Evolutionary conservation across 768 basidiomycete species (phyloP).

Genomic region (Leccinum boreale): DNA sequence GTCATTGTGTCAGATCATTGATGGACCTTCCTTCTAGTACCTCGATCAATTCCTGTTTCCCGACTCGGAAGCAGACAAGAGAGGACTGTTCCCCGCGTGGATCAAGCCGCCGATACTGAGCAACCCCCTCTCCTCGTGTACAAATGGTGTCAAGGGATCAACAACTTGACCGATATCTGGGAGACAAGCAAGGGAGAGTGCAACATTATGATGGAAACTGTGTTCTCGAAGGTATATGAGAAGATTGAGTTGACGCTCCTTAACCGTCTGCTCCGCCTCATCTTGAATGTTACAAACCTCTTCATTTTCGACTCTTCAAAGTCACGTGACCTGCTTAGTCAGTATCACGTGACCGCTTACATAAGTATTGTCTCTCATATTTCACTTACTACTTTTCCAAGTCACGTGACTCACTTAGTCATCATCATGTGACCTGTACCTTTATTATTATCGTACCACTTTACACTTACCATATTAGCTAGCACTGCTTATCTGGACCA

Average conservation of each 20-base stretch:
- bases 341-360: no score
- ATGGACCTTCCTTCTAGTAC: constrained; percentile 47
- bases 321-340: no score
- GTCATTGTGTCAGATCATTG: not conserved
- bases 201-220: constrained; percentile 98
- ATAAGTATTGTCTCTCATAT: no score
- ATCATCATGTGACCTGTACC: no score
- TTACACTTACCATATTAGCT: no score
- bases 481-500: no score
- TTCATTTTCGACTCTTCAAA: no score
- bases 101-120: constrained; percentile 97
- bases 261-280: constrained; percentile 91
- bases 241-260: constrained; percentile 97
- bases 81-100: constrained; percentile 97
- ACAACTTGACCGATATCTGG: constrained; percentile 98
- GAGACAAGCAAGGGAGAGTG: constrained; percentile 98
- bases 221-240: constrained; percentile 96
- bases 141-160: constrained; percentile 99
- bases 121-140: constrained; percentile 96
- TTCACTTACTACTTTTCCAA: no score
- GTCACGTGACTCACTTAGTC: no score
- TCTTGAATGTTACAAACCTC: no score
- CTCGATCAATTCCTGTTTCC: constrained; percentile 97
- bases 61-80: constrained; percentile 82
- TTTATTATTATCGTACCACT: no score